Evolutionary conservation across 352 stramenopile genomes (phyloP), one percentile per base, ranked within the genome.

Genomic region (Phytophthora meadii): DNA sequence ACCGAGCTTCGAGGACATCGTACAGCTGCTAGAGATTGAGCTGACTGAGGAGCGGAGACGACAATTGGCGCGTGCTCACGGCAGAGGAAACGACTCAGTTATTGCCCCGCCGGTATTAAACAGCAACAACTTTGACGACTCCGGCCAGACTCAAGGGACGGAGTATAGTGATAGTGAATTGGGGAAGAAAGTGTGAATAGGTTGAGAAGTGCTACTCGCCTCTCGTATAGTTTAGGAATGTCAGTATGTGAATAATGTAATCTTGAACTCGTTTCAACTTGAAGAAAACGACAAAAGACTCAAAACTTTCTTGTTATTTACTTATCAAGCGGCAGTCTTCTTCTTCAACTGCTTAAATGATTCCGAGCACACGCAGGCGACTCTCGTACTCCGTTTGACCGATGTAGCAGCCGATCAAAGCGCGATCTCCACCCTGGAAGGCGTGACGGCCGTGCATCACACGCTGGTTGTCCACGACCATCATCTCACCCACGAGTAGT

Each of bases 391-490:
- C 87, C 48, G 73, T 93, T 46, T 79, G 83, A 25, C 88, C 87
- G 54, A 97, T 95, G 81, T 97, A 97, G 69, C 89, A 95, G 15
- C 89, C 89, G 53, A 97, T 88, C 32, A 97, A 76, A 32, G 86
- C 86, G 25, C 89, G 82, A 9, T 92, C 83, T 36, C 84, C 81
- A 32, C 88, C 87, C 7, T 84, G 61, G 59, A 97, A 97, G 12
- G 87, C 87, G 39, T 90, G 67, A 28, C 88, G 88, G 8, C 82
- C 88, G 57, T 96, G 89, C 74, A 94, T 81, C 39, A 97, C 87
- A 27, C 89, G 86, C 41, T 95, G 86, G 72, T 97, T 97, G 69
- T 96, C 87, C 12, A 96, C 84, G 14, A 96, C 58, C 39, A 95
- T 81, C 85, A 95, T 95, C 25, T 94, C 76, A 44, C 88, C 87